Percentiles rank a stretch among this genome's conserved stretches.
Conservation (phyloP, 2,329 filamentous ascomycete genomes). For the Trichoderma sp. region DNA sequence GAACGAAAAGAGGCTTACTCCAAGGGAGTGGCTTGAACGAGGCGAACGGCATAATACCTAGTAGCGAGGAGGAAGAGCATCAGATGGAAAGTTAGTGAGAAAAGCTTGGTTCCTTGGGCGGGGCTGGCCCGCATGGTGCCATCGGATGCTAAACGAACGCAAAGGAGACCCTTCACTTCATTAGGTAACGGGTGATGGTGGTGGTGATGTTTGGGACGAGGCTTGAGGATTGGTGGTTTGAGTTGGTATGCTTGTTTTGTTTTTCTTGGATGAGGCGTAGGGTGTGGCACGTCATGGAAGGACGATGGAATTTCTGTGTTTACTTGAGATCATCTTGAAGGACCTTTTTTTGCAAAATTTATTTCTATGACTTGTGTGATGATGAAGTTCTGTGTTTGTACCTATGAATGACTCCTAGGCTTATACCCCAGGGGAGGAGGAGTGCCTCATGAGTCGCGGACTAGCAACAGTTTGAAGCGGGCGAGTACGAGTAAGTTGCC, state of each 20-base stretch:
- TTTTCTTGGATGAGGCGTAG: not conserved
- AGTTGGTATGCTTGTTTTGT: not conserved
- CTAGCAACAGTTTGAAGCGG: not conserved
- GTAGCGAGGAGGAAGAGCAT: too few relatives aligned
- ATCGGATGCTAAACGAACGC: slow-evolving; percentile 27
- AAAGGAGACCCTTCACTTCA: slow-evolving; percentile 16
- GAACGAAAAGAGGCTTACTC: not conserved
- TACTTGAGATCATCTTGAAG: too few relatives aligned
- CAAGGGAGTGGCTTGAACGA: too few relatives aligned
- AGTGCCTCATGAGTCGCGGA: slow-evolving; percentile 7
- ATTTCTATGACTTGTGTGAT: not conserved
- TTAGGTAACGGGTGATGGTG: slow-evolving; percentile 19
- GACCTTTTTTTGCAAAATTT: not conserved
- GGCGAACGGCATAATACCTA: too few relatives aligned
- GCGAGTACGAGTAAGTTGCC: not conserved
- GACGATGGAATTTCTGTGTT: not conserved
- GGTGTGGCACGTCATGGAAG: slow-evolving; percentile 3
- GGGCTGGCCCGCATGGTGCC: slow-evolving; percentile 28
- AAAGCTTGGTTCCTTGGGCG: slow-evolving; percentile 21
- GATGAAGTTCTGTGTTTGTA: not conserved
- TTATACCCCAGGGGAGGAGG: not conserved
- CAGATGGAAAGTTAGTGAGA: not conserved
- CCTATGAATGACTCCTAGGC: not conserved
- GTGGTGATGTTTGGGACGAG: not conserved
- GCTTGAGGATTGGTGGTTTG: not conserved